A percentile compares a stretch with the other conserved stretches of the same genome.
These are phyloP conservation scores for Suhomyces kilbournensis DNA, from an alignment of 805 yeast species.

Conservation along the genomic window DNA sequence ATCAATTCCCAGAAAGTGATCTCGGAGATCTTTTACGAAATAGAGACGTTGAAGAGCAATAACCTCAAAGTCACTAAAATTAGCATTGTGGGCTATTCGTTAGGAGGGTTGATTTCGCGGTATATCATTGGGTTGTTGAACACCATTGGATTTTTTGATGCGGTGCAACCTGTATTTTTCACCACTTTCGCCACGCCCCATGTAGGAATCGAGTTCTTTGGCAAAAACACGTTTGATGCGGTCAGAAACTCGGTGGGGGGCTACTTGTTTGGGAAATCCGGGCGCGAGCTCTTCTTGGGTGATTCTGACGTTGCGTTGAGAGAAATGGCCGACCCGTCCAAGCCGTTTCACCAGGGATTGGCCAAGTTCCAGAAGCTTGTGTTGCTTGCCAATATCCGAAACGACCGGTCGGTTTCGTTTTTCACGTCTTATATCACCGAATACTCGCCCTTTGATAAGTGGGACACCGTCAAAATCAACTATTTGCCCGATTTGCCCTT, in stretches of 20 bases:
- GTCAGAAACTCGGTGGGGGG: slow-evolving; percentile 33
- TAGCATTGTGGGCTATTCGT: slow-evolving; percentile 40
- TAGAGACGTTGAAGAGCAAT: slow-evolving; percentile 33
- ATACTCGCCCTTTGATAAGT: slow-evolving; percentile 67
- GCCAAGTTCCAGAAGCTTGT: slow-evolving; percentile 53
- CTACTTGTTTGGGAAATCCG: slow-evolving; percentile 36
- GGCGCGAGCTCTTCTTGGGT: slow-evolving; percentile 32
- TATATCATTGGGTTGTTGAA: slow-evolving; percentile 38
- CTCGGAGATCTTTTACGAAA: slow-evolving; percentile 38
- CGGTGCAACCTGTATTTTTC: slow-evolving; percentile 36
- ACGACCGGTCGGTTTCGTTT: slow-evolving; percentile 86
- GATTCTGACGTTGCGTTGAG: slow-evolving; percentile 46
- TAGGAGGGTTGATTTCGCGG: slow-evolving; percentile 42
- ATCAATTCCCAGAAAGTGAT: slow-evolving; percentile 34
- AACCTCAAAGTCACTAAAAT: slow-evolving; percentile 31
- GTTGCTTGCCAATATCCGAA: slow-evolving; percentile 68
- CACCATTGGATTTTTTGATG: slow-evolving; percentile 33
- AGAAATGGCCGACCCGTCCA: slow-evolving; percentile 51
- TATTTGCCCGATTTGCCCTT: slow-evolving; percentile 47
- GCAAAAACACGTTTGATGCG: slow-evolving; percentile 28
- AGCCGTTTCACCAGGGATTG: slow-evolving; percentile 54
- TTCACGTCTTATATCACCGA: slow-evolving; percentile 77
- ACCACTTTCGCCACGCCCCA: slow-evolving; percentile 46
- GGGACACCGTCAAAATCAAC: slow-evolving; percentile 46
- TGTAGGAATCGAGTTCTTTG: slow-evolving; percentile 40